Evolutionary conservation across 2,329 filamentous ascomycete genomes (phyloP), one percentile per base, ranked within the genome.

Genomic region (Aspergillus phoenicis): DNA sequence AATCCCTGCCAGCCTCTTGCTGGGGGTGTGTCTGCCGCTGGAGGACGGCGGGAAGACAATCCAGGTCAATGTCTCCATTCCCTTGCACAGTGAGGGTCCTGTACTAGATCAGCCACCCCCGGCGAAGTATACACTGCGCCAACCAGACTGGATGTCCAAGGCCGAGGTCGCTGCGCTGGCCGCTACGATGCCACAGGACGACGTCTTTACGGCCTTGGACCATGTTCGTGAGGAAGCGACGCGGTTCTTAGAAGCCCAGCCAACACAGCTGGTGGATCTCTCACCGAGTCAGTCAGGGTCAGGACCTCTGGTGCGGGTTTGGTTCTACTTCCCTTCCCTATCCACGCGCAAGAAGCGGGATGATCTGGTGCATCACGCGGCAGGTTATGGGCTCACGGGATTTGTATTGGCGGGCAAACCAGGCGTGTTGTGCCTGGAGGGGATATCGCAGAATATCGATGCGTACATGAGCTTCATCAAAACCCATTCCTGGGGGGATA

Each of bases 291-390:
- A 10, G 1, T 52, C 43, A 8, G 45, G 10, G 1, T 52, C 43
- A 10, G 67, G 60, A 0, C 69, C 78, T 0, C 66, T 83, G 0
- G 79, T 84, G 3, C 76, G 85, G 8, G 85, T 84, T 1, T 87
- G 85, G 85, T 87, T 87, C 68, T 87, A 87, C 71, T 87, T 88
- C 63, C 85, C 85, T 0, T 87, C 84, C 1, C 82, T 88, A 57
- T 84, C 82, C 43, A 87, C 85, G 0, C 81, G 85, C 3, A 79
- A 80, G 49, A 88, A 87, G 66, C 78, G 85, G 51, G 80, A 84
- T 64, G 85, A 88, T 64, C 73, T 87, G 45, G 81, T 87, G 48
- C 80, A 78, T 58, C 74, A 84, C 59, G 84, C 84, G 0, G 81
- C 84, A 0, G 64, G 68, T 0, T 85, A 86, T 68, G 72, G 68